Evolutionary conservation across 768 basidiomycete genomes (phyloP), one percentile per base, ranked within the genome.

Genomic region (Hericium erinaceus): DNA sequence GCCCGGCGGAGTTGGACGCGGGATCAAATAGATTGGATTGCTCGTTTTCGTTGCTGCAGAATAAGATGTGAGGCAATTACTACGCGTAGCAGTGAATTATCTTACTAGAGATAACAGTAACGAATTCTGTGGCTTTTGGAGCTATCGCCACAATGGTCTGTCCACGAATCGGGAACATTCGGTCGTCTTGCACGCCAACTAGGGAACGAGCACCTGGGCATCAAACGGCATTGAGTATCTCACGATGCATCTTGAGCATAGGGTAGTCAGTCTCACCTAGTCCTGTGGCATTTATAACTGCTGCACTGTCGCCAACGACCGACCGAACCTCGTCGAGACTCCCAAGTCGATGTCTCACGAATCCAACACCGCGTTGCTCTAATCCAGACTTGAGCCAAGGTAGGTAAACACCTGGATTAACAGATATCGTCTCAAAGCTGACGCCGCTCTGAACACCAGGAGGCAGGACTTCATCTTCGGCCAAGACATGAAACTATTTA

Each of bases 71-170:
- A 24, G 10, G 5, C 38, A 46, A 22, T 7, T 46, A 53, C 39
- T 1, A 8, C 48, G 16, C 0, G n/a, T 16, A 2, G 15, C 38
- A 13, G 26, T 38, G 9, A 16, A 15, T 18, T 20, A 50, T 20
- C 33, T 53, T 26, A 37, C 28, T 16, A 33, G 37, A 46, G 7
- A 54, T 16, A 24, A 48, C 48, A 60, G 54, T 50, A 28, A 74
- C 39, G 55, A 64, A 72, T 57, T 75, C 73, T 48, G 72, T 77
- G 48, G 90, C 73, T 72, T 79, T 77, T 0, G 89, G 85, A 2
- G 89, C 88, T 40, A 80, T 70, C 20, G 95, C 75, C 16, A 93
- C 68, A 9, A 94, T 83, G 0, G 89, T 86, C 71, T 95, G 94
- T 8, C 93, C 93, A 48, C 92, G 77, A 61, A 93, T 79, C 0